Percentiles rank a stretch among this genome's conserved stretches.
These are phyloP conservation scores for Hansenula sp. DNA, from an alignment of 1,139 yeast genomes.

Conservation along the genomic window DNA sequence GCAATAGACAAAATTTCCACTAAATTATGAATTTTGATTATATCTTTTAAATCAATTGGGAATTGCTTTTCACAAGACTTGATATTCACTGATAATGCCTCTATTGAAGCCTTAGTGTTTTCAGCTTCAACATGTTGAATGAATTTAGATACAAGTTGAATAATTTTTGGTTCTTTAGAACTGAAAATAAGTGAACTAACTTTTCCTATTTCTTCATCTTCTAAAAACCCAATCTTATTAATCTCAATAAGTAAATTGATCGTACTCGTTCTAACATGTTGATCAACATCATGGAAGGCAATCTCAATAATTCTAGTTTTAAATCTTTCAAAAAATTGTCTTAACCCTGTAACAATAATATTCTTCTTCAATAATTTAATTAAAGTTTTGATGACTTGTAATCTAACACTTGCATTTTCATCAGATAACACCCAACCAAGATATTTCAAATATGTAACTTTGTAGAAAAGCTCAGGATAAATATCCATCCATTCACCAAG, in stretches of 20 bases:
- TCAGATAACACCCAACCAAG: constrained; percentile 86
- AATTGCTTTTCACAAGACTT: constrained; percentile 22
- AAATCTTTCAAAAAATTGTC: constrained; percentile 72
- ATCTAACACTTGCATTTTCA: constrained; percentile 52
- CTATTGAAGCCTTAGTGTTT: constrained; percentile 30
- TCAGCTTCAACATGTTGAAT: constrained; percentile 35
- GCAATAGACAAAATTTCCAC: constrained; percentile 33
- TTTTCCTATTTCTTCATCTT: constrained; percentile 44
- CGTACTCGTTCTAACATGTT: constrained; percentile 48
- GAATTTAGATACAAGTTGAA: constrained; percentile 40
- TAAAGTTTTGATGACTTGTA: constrained; percentile 58
- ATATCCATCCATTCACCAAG: constrained; percentile 67
- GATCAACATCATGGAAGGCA: constrained; percentile 47
- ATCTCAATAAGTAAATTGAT: constrained; percentile 53
- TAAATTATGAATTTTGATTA: constrained; percentile 37
- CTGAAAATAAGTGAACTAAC: constrained; percentile 42
- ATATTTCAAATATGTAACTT: constrained; percentile 65
- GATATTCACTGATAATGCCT: constrained; percentile 33
- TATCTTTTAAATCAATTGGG: constrained; percentile 27
- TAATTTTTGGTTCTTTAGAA: constrained; percentile 27
- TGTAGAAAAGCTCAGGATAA: constrained; percentile 68
- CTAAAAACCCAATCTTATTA: constrained; percentile 57
- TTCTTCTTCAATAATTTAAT: constrained; percentile 41
- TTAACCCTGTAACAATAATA: constrained; percentile 40
- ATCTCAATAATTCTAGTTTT: constrained; percentile 63